Evolutionary conservation across 225 moss, liverwort and hornwort species (phyloP).

Genomic region (Climacium dendroides): DNA sequence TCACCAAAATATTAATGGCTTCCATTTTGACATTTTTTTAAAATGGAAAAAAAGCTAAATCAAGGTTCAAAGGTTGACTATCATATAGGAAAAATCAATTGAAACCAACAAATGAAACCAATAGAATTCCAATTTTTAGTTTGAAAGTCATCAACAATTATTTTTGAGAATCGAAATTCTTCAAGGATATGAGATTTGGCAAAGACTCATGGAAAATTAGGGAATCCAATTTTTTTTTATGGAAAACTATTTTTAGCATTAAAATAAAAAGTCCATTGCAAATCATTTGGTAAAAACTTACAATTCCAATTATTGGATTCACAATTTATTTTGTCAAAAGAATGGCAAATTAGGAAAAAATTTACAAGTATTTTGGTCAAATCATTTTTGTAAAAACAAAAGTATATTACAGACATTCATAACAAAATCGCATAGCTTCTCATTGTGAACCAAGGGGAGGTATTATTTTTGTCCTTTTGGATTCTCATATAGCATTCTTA

Average conservation of each 20-base stretch:
- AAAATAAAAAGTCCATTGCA: background rate
- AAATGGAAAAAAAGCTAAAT: background rate
- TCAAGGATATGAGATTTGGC: rapidly evolving
- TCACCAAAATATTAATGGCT: background rate
- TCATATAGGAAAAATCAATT: background rate
- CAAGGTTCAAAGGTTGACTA: too few relatives aligned
- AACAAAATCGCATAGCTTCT: background rate
- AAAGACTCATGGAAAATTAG: background rate
- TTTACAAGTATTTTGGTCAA: background rate
- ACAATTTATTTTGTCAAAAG: background rate
- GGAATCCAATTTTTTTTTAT: rapidly evolving
- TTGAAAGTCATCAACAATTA: background rate
- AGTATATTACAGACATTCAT: too few relatives aligned
- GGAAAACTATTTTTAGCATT: background rate
- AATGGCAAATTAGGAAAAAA: background rate
- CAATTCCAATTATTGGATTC: background rate
- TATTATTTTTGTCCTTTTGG: background rate
- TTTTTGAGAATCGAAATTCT: background rate
- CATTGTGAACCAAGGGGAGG: rapidly evolving
- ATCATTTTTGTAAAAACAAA: background rate
- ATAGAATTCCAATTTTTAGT: background rate
- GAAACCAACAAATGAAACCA: background rate
- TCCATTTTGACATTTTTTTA: background rate
- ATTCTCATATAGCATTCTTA: background rate
- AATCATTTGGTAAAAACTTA: background rate